Percentiles rank a stretch among this genome's conserved stretches.
Evolutionary conservation across 2,329 filamentous ascomycete genomes (phyloP).

Genomic region (Orbilia quercus): DNA sequence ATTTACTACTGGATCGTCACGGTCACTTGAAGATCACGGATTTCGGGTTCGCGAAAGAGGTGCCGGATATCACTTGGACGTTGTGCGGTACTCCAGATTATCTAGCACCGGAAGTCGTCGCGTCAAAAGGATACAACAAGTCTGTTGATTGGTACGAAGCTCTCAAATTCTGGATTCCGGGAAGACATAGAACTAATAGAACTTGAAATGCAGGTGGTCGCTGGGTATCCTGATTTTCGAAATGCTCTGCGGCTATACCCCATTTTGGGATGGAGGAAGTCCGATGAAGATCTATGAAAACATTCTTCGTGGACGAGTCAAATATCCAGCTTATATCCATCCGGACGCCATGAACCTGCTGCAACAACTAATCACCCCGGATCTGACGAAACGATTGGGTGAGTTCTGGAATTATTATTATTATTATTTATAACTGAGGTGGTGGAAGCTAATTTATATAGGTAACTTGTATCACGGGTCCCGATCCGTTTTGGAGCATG

Average conservation of each 20-base stretch:
- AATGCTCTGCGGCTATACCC: conserved; percentile 98
- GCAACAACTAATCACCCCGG: conserved; percentile 90
- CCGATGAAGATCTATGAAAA: conserved; percentile 99
- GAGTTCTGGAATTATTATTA: conserved; percentile 3
- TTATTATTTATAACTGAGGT: background rate
- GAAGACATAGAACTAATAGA: conserved; percentile 37
- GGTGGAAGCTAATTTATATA: conserved; percentile 18
- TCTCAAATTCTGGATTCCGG: conserved; percentile 18
- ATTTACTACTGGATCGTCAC: conserved; percentile 88
- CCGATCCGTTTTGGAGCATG: conserved; percentile 91
- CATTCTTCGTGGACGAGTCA: conserved; percentile 93
- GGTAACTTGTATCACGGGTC: conserved; percentile 93
- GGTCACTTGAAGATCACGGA: conserved; percentile 97
- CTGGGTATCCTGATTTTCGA: conserved; percentile 98
- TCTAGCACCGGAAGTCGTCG: conserved; percentile 96
- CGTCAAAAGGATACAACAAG: conserved; percentile 99
- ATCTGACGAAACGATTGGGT: conserved; percentile 86
- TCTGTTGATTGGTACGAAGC: conserved; percentile 90
- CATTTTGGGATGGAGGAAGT: conserved; percentile 97
- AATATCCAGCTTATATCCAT: conserved; percentile 96
- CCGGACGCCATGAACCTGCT: conserved; percentile 92
- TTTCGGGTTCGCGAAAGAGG: conserved; percentile 98
- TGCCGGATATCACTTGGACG: conserved; percentile 99
- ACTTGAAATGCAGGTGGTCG: conserved; percentile 79
- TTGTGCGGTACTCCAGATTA: conserved; percentile 98